A percentile compares a stretch with the other conserved stretches of the same genome.
These are phyloP conservation scores for Colletotrichum caudatum DNA, from an alignment of 2,329 filamentous ascomycete species.

Conservation along the genomic window DNA sequence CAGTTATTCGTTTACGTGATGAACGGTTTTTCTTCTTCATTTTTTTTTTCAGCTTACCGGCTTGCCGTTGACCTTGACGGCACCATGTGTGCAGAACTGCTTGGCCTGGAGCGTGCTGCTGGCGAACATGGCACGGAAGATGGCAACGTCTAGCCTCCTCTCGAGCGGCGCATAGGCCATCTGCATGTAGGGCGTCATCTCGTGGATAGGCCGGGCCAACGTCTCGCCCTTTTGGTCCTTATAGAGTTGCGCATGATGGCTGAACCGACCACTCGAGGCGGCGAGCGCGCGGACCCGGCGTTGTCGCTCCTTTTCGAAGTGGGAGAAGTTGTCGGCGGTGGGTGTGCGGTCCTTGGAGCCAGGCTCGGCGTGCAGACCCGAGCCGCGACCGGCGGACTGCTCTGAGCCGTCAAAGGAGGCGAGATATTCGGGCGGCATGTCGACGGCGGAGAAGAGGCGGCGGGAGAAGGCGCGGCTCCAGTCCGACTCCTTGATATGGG, in stretches of 20 bases:
- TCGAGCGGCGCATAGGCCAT: conserved; percentile 96
- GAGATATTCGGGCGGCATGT: conserved; percentile 85
- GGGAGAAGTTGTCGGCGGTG: conserved; percentile 44
- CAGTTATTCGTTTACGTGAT: neutral
- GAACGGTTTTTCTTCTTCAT: no score
- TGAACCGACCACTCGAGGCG: neutral
- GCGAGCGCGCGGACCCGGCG: neutral
- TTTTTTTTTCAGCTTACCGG: conserved; percentile 68
- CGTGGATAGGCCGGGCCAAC: conserved; percentile 50
- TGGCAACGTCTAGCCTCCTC: conserved; percentile 90
- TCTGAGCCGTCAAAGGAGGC: conserved; percentile 85
- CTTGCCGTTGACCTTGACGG: conserved; percentile 95
- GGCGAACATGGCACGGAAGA: conserved; percentile 93
- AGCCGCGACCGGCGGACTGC: conserved; percentile 85
- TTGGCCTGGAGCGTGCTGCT: conserved; percentile 93
- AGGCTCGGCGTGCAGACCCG: conserved; percentile 65
- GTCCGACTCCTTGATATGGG: conserved; percentile 91
- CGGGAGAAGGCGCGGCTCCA: conserved; percentile 95
- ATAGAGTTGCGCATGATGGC: fast-evolving
- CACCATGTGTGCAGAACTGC: conserved; percentile 93
- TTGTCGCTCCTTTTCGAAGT: conserved; percentile 36
- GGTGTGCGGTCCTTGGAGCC: conserved; percentile 42
- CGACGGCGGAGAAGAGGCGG: conserved; percentile 82
- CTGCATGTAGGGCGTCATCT: conserved; percentile 88
- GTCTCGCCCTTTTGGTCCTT: conserved; percentile 38